These are phyloP conservation scores for Candida michaelii DNA, from an alignment of 805 yeast genomes.

Conservation along the genomic window DNA sequence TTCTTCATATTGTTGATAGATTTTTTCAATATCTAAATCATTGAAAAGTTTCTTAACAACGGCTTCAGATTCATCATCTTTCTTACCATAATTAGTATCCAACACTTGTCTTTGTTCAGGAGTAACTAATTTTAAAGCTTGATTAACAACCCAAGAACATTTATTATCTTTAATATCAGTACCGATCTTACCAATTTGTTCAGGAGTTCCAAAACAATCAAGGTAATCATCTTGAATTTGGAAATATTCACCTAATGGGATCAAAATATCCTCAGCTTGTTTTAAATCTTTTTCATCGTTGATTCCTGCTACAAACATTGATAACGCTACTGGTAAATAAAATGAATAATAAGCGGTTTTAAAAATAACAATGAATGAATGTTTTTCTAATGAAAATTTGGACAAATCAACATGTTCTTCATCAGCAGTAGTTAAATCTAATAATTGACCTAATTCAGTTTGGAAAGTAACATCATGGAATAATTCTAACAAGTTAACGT, in stretches of 20 bases:
- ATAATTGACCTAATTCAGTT: conserved; percentile 94
- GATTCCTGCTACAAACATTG: conserved; percentile 90
- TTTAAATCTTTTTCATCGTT: conserved; percentile 69
- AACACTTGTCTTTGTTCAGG: conserved; percentile 80
- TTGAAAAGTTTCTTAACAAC: conserved; percentile 70
- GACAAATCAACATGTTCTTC: conserved; percentile 88
- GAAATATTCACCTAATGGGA: conserved; percentile 97
- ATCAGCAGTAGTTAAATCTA: conserved; percentile 96
- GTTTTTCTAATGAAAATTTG: conserved; percentile 85
- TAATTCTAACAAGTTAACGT: conserved; percentile 85
- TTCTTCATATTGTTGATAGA: conserved; percentile 84
- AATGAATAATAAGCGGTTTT: conserved; percentile 98
- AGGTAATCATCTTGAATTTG: conserved; percentile 97
- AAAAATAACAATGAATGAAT: conserved; percentile 91
- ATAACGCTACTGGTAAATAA: conserved; percentile 95
- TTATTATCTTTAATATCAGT: conserved; percentile 98
- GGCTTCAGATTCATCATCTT: conserved; percentile 66
- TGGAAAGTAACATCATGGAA: conserved; percentile 98
- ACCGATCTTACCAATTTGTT: conserved; percentile 96
- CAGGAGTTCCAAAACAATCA: conserved; percentile 97
- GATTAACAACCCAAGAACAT: conserved; percentile 96
- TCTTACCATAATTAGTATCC: conserved; percentile 89
- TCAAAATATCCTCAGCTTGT: conserved; percentile 83
- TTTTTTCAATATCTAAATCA: conserved; percentile 67
- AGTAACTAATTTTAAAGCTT: conserved; percentile 76